phyloP scores from a whole-genome alignment of 208 protist genomes.

The Herpetomonas tarakana region DNA sequence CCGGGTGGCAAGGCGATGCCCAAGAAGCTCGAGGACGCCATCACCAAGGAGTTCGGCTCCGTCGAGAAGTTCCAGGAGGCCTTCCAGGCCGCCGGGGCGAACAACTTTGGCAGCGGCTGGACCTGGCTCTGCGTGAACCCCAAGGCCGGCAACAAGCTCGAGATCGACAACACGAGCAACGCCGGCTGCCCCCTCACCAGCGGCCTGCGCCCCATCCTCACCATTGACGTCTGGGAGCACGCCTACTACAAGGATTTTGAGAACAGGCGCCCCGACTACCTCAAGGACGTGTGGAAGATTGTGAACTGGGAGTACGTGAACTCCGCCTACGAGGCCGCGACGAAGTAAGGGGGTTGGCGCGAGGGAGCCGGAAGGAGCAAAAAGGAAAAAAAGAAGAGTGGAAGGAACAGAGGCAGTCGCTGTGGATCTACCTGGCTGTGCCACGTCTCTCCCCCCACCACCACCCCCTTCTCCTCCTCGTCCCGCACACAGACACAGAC shows the following conservation, averaged over 20 bases:
- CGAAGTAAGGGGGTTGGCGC: constrained; percentile 21
- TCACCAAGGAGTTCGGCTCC: constrained; percentile 72
- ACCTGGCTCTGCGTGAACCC: constrained; percentile 92
- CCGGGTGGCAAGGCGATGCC: constrained; percentile 68
- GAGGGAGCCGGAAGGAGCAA: too few species aligned
- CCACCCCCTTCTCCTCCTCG: too few species aligned
- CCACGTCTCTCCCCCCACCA: too few species aligned
- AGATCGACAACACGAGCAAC: constrained; percentile 90
- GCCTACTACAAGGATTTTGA: constrained; percentile 95
- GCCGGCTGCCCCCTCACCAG: constrained; percentile 78
- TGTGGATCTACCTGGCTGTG: too few species aligned
- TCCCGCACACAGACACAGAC: background rate
- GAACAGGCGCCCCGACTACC: constrained; percentile 88
- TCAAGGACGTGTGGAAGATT: constrained; percentile 85
- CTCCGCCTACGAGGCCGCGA: constrained; percentile 41
- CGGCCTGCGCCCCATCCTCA: constrained; percentile 80
- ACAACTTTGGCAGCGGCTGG: constrained; percentile 95
- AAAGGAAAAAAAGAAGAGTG: too few species aligned
- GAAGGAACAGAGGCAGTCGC: too few species aligned
- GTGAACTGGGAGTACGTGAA: constrained; percentile 91
- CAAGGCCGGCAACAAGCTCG: constrained; percentile 47
- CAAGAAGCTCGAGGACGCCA: constrained; percentile 56
- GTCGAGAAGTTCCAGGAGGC: constrained; percentile 89
- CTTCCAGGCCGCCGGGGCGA: constrained; percentile 65
- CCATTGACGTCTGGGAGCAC: constrained; percentile 93